phyloP scores from a whole-genome alignment of 371 early-diverging fungal species.

The Capillidium rhysosporum region DNA sequence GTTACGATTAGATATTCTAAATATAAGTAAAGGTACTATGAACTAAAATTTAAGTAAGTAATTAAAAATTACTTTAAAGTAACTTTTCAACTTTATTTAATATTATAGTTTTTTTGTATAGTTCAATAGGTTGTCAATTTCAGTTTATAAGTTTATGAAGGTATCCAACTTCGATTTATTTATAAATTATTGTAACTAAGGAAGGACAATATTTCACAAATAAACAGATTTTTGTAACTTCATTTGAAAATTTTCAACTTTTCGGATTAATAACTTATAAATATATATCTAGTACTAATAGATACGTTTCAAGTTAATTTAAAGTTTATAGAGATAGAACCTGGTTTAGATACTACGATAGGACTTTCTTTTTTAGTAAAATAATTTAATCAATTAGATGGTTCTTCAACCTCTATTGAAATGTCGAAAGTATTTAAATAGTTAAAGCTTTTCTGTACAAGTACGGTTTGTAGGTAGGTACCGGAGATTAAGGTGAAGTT shows the following conservation, averaged over 20 bases:
- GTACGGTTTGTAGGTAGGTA: neutral
- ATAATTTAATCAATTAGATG: constrained; percentile 24
- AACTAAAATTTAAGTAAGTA: too few species aligned
- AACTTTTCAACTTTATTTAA: neutral
- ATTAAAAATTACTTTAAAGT: neutral
- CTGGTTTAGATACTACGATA: constrained; percentile 88
- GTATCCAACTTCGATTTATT: constrained; percentile 68
- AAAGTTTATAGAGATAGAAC: constrained; percentile 80
- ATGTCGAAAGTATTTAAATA: constrained; percentile 35
- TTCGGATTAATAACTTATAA: constrained; percentile 81
- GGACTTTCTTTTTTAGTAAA: constrained; percentile 68
- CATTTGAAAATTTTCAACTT: constrained; percentile 91
- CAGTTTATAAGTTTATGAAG: constrained; percentile 75
- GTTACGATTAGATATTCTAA: too few species aligned
- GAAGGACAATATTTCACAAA: constrained; percentile 71
- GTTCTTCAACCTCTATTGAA: constrained; percentile 29
- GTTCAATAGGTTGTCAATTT: constrained; percentile 52
- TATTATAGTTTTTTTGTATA: too few species aligned
- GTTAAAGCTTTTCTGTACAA: constrained; percentile 36
- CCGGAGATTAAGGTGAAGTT: neutral
- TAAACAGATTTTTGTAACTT: constrained; percentile 87
- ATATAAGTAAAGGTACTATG: too few species aligned
- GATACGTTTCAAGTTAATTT: too few species aligned
- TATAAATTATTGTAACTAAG: constrained; percentile 77
- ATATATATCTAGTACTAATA: too few species aligned